A percentile compares a stretch with the other conserved stretches of the same genome.
These are phyloP conservation scores for Typha latifolia DNA, from an alignment of 176 grass and related monocot species.

Conservation along the genomic window DNA sequence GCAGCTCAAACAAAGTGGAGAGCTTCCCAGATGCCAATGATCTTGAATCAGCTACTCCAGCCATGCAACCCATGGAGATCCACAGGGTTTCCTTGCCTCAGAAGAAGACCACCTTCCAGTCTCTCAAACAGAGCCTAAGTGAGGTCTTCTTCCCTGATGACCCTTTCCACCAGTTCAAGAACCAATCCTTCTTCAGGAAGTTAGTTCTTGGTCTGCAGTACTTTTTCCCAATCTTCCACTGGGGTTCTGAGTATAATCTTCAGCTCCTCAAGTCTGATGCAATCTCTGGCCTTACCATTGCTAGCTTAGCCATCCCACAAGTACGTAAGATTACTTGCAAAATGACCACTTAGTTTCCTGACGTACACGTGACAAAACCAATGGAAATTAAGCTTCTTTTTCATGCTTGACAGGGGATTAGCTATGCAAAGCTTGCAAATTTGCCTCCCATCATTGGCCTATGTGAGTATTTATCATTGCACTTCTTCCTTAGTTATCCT, in stretches of 20 bases:
- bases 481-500: not conserved
- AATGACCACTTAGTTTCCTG: not conserved
- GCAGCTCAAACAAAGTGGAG: constrained; percentile 42
- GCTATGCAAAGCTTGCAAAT: constrained; percentile 98
- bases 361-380: not conserved
- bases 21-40: constrained; percentile 51
- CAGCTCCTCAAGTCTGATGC: constrained; percentile 81
- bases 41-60: constrained; percentile 7
- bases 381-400: not conserved
- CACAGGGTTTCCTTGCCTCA: constrained; percentile 78
- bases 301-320: constrained; percentile 96
- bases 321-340: constrained; percentile 7
- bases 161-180: constrained; percentile 85
- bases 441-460: constrained; percentile 86
- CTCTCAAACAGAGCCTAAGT: constrained; percentile 45
- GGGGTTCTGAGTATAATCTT: constrained; percentile 65
- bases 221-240: constrained; percentile 90
- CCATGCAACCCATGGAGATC: constrained; percentile 22
- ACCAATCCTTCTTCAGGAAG: constrained; percentile 54
- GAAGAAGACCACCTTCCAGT: constrained; percentile 22
- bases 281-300: constrained; percentile 96
- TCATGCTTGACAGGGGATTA: constrained; percentile 63
- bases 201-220: constrained; percentile 64
- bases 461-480: constrained; percentile 37
- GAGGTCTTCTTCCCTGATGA: constrained; percentile 99